Base-by-base conservation (phyloP, 768 basidiomycete species). In the Chlorophyllum brunneum region DNA sequence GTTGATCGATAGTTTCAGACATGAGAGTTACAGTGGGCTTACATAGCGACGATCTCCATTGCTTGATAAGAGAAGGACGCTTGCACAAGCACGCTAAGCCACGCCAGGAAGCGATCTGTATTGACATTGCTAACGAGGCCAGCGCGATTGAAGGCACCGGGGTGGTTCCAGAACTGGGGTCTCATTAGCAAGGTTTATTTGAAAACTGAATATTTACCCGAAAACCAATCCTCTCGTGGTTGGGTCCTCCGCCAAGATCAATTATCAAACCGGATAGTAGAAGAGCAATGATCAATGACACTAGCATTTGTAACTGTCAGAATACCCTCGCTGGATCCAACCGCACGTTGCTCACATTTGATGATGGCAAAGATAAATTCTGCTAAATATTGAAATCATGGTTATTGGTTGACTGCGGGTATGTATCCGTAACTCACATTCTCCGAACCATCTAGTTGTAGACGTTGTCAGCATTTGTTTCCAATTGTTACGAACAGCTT, bases 61-160 rank as follows among this genome's bases (percentile, higher is more conserved):
- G 83, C 87, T 60, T 86, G 81, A 71, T 83, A 86, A 4, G 88
- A 88, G 75, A 88, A 93, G 1, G 81, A 82, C 11, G 78, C 77
- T 58, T 78, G 74, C 20, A 78, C 70, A n/a, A 78, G 54, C 26
- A 75, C 73, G 54, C 64, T 66, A 18, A 78, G 56, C 38, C 75
- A 68, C 0, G 69, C 77, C 9, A 78, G 66, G 63, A 78, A 78
- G 10, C 74, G 70, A 58, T 78, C 75, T 4, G 73, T 70, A 45
- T 78, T 74, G 37, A 77, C 55, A 38, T 63, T 56, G 36, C 69
- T 66, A 10, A 75, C 73, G 15, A 77, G 61, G n/a, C 71, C 70
- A 13, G 72, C 69, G 31, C 76, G 59, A 40, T 69, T 67, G 15
- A 80, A 41, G 18, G 82, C 73, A 4, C 93, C 92, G 2, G 91